Evolutionary conservation across 2,329 filamentous ascomycete genomes (phyloP), one percentile per base, ranked within the genome.

Genomic region (Periconia sp.): DNA sequence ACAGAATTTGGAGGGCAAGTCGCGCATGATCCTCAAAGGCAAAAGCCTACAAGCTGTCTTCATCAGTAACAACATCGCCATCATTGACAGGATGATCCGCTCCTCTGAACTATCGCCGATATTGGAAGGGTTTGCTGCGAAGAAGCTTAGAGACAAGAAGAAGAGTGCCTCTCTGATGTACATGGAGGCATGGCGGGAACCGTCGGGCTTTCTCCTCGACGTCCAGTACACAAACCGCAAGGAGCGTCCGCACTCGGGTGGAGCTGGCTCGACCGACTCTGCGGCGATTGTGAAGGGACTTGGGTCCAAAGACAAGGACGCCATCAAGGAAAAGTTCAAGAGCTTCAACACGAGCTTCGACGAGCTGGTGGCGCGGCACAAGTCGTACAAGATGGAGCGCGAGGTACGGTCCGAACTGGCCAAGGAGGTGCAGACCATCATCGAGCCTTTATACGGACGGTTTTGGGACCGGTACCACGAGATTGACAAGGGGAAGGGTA

Each of bases 381-480:
- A 91, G 73, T 77, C 80, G 19, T 88, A 89, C 61, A 86, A 79
- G 60, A 96, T 97, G 89, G 94, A 99, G 73, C 83, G 84, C 17
- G 92, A 97, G 66, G 92, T 97, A 22, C 83, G 90, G 30, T 80
- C 83, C 50, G 83, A 87, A 71, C 81, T 97, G 60, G 86, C 84
- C 12, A 85, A 86, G 58, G 92, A 96, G 63, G 86, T 97, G 52
- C 89, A 94, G 68, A 86, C 86, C 59, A 89, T 96, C 74, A 86
- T 99, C 42, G 92, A 97, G 73, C 92, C 92, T 40, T 79, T 99
- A 11, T 99, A 99, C 73, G 88, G 87, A 50, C 82, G 94, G 32
- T 99, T 99, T 73, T 97, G 90, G 85, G 94, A 97, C 72, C 83
- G 92, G 19, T 99, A 99, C 68, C 92, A 96, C 68, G 94, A 97